Evolutionary conservation across 2,329 filamentous ascomycete species (phyloP).

Genomic region (Teratosphaeria zuluensis): DNA sequence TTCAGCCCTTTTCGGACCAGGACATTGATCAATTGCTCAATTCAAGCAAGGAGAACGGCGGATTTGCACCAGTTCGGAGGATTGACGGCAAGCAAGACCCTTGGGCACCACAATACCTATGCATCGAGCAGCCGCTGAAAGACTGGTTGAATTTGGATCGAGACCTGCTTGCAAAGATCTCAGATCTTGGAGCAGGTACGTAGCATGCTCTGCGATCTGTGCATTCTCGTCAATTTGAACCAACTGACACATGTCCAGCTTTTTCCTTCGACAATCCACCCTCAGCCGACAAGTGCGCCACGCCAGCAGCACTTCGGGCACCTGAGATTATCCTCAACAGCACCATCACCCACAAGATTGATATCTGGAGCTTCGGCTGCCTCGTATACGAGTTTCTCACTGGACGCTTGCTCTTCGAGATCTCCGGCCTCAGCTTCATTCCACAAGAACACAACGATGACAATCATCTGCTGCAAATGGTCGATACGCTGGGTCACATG

Average conservation of each 20-base stretch:
- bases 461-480: background rate
- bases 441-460: background rate
- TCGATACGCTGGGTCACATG: background rate
- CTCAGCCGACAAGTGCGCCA: background rate
- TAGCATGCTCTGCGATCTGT: background rate
- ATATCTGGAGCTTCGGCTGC: slow-evolving; percentile 3
- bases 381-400: slow-evolving; percentile 12
- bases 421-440: background rate
- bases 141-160: background rate
- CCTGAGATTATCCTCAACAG: slow-evolving; percentile 1
- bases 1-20: background rate
- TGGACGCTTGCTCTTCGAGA: background rate
- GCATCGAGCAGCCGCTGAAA: background rate
- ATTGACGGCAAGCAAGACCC: background rate
- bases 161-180: background rate
- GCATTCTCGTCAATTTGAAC: background rate
- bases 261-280: background rate
- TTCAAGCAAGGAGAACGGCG: background rate
- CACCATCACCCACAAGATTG: background rate
- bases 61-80: background rate
- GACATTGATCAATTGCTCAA: background rate
- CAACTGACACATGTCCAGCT: background rate
- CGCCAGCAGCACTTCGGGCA: background rate
- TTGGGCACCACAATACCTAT: background rate
- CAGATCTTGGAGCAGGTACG: background rate